A percentile compares a stretch with the other conserved stretches of the same genome.
Evolutionary conservation across 805 yeast species (phyloP).

Genomic region (Isabelozyma pseudorhagii): DNA sequence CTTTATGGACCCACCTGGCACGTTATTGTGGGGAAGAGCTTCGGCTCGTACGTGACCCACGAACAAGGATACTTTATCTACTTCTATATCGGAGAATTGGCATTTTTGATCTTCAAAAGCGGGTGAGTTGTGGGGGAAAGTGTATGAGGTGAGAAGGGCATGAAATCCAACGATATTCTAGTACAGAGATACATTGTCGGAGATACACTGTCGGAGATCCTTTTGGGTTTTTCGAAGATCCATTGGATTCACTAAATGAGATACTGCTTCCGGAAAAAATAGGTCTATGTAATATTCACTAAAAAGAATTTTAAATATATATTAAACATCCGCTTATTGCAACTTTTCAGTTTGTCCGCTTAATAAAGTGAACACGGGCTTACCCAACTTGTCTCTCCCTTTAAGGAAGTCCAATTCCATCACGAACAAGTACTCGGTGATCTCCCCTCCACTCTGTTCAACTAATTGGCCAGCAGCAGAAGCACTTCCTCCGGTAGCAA

Average conservation of each 20-base stretch:
- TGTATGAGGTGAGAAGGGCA: background rate
- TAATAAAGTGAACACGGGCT: constrained; percentile 86
- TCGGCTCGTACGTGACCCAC: constrained; percentile 78
- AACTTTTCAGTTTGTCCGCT: constrained; percentile 70
- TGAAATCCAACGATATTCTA: background rate
- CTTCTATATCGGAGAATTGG: constrained; percentile 66
- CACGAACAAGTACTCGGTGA: constrained; percentile 80
- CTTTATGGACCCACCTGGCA: constrained; percentile 75
- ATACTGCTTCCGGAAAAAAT: no score
- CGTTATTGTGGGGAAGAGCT: constrained; percentile 74
- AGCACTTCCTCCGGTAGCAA: constrained; percentile 98
- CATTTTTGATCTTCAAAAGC: constrained; percentile 68
- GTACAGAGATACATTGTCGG: background rate
- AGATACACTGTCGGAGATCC: no score
- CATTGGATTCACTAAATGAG: no score
- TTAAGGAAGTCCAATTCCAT: constrained; percentile 94
- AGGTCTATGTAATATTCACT: background rate
- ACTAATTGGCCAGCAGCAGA: constrained; percentile 88
- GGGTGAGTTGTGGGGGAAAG: constrained; percentile 29
- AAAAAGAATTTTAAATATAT: background rate
- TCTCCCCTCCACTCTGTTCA: constrained; percentile 58
- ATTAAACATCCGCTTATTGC: background rate
- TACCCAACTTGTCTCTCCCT: constrained; percentile 83
- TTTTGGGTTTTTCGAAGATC: no score
- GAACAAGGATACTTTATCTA: constrained; percentile 71